Conservation (phyloP, 2,329 filamentous ascomycete species). For the Ophiocordyceps sinensis region DNA sequence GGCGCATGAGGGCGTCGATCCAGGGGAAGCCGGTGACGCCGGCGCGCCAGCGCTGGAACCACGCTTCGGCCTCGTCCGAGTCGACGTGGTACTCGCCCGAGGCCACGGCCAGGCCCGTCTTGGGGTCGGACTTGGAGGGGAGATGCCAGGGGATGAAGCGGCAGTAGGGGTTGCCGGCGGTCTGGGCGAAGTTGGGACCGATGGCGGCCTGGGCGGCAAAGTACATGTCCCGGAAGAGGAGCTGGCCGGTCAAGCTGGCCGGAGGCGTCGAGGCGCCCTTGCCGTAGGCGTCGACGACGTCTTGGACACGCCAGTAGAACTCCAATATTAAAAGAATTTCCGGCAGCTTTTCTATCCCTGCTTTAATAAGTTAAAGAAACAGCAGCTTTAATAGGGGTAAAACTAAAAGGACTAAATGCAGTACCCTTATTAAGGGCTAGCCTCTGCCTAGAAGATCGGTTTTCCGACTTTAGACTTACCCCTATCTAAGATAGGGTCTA, state of each 20-base stretch:
- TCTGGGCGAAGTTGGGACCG: constrained; percentile 49
- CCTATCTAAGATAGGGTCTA: too few relatives aligned
- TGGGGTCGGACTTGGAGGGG: constrained; percentile 39
- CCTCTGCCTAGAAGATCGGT: too few relatives aligned
- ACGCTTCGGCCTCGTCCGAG: constrained; percentile 43
- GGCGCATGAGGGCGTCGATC: constrained; percentile 70
- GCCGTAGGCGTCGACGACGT: constrained; percentile 42
- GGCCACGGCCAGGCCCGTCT: constrained; percentile 33
- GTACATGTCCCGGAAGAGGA: constrained; percentile 74
- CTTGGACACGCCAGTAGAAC: constrained; percentile 59
- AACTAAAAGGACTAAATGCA: too few relatives aligned
- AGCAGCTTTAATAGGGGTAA: too few relatives aligned
- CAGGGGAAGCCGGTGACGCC: constrained; percentile 64
- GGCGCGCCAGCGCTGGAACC: constrained; percentile 54
- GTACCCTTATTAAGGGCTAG: too few relatives aligned
- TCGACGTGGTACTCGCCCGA: constrained; percentile 53
- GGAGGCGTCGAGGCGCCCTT: constrained; percentile 46
- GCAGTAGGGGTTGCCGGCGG: constrained; percentile 48
- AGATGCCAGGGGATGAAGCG: constrained; percentile 73
- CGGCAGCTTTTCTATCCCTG: too few relatives aligned
- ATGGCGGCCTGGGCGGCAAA: constrained; percentile 61
- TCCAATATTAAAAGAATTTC: too few relatives aligned
- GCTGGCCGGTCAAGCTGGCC: constrained; percentile 55
- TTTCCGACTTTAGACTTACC: too few relatives aligned
- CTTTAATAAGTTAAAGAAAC: too few relatives aligned